Evolutionary conservation across 495 filamentous ascomycete species (phyloP).

Genomic region (Pseudoneurospora amorphoporcata): DNA sequence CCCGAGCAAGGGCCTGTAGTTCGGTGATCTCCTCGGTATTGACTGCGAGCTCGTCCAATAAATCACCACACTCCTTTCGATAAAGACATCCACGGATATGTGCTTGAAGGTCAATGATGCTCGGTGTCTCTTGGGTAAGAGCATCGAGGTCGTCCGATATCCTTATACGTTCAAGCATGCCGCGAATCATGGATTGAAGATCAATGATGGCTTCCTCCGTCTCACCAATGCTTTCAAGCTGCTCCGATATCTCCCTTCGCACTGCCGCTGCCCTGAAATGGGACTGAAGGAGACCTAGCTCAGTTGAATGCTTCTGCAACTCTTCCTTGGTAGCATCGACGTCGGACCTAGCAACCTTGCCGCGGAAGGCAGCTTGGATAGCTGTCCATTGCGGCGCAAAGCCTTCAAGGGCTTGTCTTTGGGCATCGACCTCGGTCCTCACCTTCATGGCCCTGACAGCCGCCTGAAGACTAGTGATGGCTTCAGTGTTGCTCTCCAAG

Average conservation of each 20-base stretch:
- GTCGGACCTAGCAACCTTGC: slow-evolving; percentile 34
- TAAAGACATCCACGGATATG: slow-evolving; percentile 52
- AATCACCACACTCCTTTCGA: slow-evolving; percentile 38
- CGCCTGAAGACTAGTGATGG: slow-evolving; percentile 42
- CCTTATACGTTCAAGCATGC: slow-evolving; percentile 41
- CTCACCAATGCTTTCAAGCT: slow-evolving; percentile 28
- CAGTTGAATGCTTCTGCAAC: slow-evolving; percentile 25
- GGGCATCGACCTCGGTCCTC: slow-evolving; percentile 23
- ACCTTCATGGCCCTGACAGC: slow-evolving; percentile 29
- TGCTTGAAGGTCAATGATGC: slow-evolving; percentile 60
- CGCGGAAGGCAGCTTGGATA: slow-evolving; percentile 41
- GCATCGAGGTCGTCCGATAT: slow-evolving; percentile 41
- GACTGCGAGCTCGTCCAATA: slow-evolving; percentile 48
- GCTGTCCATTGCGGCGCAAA: slow-evolving; percentile 32
- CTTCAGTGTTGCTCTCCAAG: slow-evolving; percentile 24
- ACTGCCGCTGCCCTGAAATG: slow-evolving; percentile 38
- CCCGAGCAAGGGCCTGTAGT: slow-evolving; percentile 66
- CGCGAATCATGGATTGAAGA: slow-evolving; percentile 39
- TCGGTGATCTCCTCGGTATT: slow-evolving; percentile 48
- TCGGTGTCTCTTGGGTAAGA: slow-evolving; percentile 46
- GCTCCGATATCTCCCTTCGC: slow-evolving; percentile 35
- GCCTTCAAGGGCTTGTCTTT: slow-evolving; percentile 31
- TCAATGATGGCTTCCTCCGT: slow-evolving; percentile 33
- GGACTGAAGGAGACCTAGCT: slow-evolving; percentile 28
- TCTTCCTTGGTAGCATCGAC: slow-evolving; percentile 27